phyloP scores from a whole-genome alignment of 129 eudicot genomes.

The Pittosporum tobira region DNA sequence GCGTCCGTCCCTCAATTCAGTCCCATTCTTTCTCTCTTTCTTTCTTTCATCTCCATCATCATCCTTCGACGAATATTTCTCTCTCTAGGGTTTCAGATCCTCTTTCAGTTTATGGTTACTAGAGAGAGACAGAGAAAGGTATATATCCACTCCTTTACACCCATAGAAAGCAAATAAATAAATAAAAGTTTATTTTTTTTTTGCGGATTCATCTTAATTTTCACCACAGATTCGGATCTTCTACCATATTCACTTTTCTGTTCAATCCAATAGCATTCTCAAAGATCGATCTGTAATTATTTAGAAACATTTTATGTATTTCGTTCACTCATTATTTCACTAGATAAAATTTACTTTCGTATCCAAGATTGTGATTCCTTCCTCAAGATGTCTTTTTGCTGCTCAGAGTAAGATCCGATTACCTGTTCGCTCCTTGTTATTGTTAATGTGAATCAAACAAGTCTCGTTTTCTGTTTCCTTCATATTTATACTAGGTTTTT shows the following conservation, averaged over 20 bases:
- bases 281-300: not conserved
- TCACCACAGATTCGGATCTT: slow-evolving; percentile 14
- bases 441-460: not conserved
- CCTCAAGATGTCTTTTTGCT: slow-evolving; percentile 14
- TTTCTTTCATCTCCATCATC: not conserved
- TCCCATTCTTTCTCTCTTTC: slow-evolving; percentile 7
- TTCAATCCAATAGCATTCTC: slow-evolving; percentile 18
- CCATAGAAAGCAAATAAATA: no score
- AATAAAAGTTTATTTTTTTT: no score
- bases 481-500: not conserved
- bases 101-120: not conserved
- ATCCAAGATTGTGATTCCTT: slow-evolving; percentile 17
- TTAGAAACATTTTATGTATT: not conserved
- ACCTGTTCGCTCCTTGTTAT: not conserved
- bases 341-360: not conserved
- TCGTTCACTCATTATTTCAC: not conserved
- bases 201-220: not conserved
- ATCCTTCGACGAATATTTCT: not conserved
- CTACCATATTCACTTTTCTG: not conserved
- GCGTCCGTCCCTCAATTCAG: not conserved
- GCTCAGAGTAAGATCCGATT: slow-evolving; percentile 24
- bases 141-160: not conserved
- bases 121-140: slow-evolving; percentile 9
- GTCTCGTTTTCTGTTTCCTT: not conserved
- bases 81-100: slow-evolving; percentile 37